A percentile compares a stretch with the other conserved stretches of the same genome.
phyloP scores from a whole-genome alignment of 805 yeast species.

The Yamadazyma paraphyllophila region DNA sequence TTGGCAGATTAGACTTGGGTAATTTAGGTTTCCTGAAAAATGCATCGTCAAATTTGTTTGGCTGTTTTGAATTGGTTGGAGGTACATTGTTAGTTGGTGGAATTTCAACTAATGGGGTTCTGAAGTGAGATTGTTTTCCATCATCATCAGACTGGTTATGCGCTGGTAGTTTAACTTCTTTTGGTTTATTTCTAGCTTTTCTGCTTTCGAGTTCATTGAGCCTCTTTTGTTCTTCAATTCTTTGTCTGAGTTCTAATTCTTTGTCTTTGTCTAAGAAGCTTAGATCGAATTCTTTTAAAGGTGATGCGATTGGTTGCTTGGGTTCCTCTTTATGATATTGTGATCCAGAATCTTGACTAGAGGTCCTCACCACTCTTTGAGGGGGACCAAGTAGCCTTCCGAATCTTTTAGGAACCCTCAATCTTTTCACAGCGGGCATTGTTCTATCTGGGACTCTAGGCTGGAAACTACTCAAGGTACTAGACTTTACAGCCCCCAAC shows the following conservation, averaged over 20 bases:
- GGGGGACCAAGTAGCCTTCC: slow-evolving; percentile 49
- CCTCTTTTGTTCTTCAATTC: slow-evolving; percentile 26
- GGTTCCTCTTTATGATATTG: not conserved
- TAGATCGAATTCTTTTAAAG: slow-evolving; percentile 2
- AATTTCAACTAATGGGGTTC: not conserved
- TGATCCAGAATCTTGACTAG: not conserved
- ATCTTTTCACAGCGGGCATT: slow-evolving; percentile 23
- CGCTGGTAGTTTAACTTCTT: not conserved
- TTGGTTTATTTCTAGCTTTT: not conserved
- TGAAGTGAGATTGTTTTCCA: not conserved
- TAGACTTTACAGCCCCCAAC: not conserved
- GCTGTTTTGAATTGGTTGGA: not conserved
- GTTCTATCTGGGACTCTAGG: slow-evolving; percentile 3
- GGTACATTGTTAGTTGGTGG: not conserved
- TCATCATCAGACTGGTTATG: not conserved
- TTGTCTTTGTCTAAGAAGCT: slow-evolving; percentile 17
- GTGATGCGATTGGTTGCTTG: not conserved
- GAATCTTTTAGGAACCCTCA: slow-evolving; percentile 37
- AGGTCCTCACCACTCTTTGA: slow-evolving; percentile 31
- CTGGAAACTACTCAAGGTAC: slow-evolving; percentile 5
- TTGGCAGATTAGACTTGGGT: slow-evolving; percentile 9
- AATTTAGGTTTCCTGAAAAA: slow-evolving; percentile 19
- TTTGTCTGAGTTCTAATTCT: slow-evolving; percentile 21
- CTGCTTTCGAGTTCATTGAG: slow-evolving; percentile 17
- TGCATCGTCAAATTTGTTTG: not conserved